A percentile compares a stretch with the other conserved stretches of the same genome.
phyloP scores from a whole-genome alignment of 192 early-diverging fungal genomes.

The Backusella sp. region DNA sequence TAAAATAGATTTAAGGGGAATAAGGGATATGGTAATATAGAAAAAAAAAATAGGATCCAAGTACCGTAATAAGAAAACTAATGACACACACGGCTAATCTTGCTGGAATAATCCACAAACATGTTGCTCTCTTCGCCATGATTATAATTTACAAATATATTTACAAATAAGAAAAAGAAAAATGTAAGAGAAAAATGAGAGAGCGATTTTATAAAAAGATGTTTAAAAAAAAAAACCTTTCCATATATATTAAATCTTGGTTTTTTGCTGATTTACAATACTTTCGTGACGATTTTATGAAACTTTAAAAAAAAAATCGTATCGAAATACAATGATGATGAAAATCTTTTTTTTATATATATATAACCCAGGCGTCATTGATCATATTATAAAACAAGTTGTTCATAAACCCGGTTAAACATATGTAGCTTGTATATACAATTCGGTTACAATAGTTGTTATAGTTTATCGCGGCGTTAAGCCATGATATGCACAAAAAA shows the following conservation, averaged over 20 bases:
- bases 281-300: slow-evolving; percentile 2
- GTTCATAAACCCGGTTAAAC: background rate
- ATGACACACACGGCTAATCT: slow-evolving; percentile 18
- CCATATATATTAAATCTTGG: background rate
- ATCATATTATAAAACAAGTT: too few relatives aligned
- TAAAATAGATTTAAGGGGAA: background rate
- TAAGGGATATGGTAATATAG: background rate
- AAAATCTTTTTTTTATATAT: background rate
- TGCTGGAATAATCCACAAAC: slow-evolving; percentile 30
- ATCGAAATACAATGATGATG: background rate
- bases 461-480: background rate
- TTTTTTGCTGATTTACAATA: background rate
- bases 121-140: slow-evolving; percentile 15
- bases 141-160: background rate
- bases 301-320: background rate
- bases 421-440: background rate
- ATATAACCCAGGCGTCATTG: background rate
- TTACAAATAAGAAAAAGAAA: background rate
- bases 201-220: too few relatives aligned
- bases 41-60: background rate
- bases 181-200: background rate
- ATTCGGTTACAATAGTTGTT: background rate
- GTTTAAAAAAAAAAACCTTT: background rate
- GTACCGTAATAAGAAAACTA: slow-evolving; percentile 16
- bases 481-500: background rate